These are phyloP conservation scores for Ascochyta fabae DNA, from an alignment of 2,329 filamentous ascomycete species.

Conservation along the genomic window DNA sequence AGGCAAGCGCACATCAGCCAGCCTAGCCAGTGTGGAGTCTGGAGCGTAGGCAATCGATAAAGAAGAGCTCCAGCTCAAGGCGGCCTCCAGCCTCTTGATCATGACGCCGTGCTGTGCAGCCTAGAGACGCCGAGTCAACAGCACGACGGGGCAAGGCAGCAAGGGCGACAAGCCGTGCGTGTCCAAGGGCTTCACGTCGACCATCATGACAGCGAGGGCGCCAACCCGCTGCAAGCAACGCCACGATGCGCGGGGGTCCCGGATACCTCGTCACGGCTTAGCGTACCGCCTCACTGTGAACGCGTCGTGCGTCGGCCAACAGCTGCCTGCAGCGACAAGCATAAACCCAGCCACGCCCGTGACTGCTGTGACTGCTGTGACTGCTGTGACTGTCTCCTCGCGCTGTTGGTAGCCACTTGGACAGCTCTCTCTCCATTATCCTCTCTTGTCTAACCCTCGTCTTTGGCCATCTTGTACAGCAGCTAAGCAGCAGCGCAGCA, in stretches of 20 bases:
- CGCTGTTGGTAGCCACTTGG: neutral
- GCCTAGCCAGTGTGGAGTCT: conserved; percentile 21
- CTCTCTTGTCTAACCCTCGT: neutral
- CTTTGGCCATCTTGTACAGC: neutral
- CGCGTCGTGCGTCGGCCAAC: conserved; percentile 10
- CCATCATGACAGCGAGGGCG: conserved; percentile 10
- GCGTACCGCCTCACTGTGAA: conserved; percentile 34
- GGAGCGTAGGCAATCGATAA: conserved; percentile 19
- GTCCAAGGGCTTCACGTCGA: conserved; percentile 8
- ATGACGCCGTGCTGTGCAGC: conserved; percentile 8
- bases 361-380: neutral
- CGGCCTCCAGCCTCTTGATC: conserved; percentile 5
- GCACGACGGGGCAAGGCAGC: conserved; percentile 1
- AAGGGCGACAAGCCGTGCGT: neutral
- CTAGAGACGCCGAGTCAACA: conserved; percentile 12
- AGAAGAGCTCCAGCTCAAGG: conserved; percentile 5
- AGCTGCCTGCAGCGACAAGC: conserved; percentile 31
- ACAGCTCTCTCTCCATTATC: neutral
- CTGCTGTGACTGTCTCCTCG: neutral
- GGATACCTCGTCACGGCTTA: conserved; percentile 18
- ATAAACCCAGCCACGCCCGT: conserved; percentile 33
- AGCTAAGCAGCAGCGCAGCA: neutral
- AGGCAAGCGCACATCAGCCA: conserved; percentile 22
- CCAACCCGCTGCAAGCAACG: conserved; percentile 12
- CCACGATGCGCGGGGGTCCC: conserved; percentile 20